Percentiles rank a stretch among this genome's conserved stretches.
These are phyloP conservation scores for Trichosanthes truncata DNA, from an alignment of 306 rosid genomes.

Conservation along the genomic window DNA sequence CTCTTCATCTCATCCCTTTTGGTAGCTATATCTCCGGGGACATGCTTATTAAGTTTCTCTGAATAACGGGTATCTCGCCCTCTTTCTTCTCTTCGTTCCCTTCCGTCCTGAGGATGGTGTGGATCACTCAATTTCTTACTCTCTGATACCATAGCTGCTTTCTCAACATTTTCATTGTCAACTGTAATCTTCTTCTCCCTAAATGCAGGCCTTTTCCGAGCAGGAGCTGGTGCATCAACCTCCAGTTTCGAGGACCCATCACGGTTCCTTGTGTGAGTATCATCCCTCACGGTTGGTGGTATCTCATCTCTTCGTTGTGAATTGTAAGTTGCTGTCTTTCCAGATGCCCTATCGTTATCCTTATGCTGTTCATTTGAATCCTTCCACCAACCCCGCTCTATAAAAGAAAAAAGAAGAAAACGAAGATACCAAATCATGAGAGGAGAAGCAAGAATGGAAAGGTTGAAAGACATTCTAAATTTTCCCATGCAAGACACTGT, in stretches of 20 bases:
- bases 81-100: slow-evolving; percentile 55
- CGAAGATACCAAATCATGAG: background rate
- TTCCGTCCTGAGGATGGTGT: slow-evolving; percentile 34
- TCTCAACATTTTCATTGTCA: slow-evolving; percentile 35
- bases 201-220: slow-evolving; percentile 72
- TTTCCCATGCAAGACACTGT: background rate
- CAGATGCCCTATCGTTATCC: slow-evolving; percentile 26
- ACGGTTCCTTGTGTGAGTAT: slow-evolving; percentile 31
- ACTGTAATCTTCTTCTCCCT: slow-evolving; percentile 64
- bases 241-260: slow-evolving; percentile 43
- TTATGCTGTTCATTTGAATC: slow-evolving; percentile 46
- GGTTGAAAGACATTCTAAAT: background rate
- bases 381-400: slow-evolving; percentile 68
- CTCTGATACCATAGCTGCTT: slow-evolving; percentile 19
- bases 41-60: slow-evolving; percentile 42
- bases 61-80: slow-evolving; percentile 32
- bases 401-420: background rate
- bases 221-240: slow-evolving; percentile 30
- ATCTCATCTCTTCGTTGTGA: slow-evolving; percentile 45
- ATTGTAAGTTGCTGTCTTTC: slow-evolving; percentile 21
- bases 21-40: slow-evolving; percentile 27
- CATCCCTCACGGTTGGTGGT: slow-evolving; percentile 27
- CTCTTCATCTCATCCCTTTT: slow-evolving; percentile 39
- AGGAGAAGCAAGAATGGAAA: background rate
- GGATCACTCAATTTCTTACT: slow-evolving; percentile 32